Evolutionary conservation across 139 green algal species (phyloP).

Genomic region (Auxenochlorella pyrenoidosa): DNA sequence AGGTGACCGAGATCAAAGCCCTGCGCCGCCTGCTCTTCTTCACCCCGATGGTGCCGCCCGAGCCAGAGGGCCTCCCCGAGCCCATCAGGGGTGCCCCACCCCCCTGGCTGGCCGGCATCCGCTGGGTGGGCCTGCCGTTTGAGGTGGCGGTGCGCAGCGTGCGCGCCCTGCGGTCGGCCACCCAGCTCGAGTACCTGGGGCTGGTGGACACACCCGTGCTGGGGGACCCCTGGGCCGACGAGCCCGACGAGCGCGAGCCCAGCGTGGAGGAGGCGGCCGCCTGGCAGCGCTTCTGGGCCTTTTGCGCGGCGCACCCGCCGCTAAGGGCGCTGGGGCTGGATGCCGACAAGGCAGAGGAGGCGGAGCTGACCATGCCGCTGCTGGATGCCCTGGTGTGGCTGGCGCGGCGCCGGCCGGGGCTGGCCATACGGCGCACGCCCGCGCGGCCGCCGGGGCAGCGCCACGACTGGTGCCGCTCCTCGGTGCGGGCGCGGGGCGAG

Average conservation of each 20-base stretch:
- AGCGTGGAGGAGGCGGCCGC: neutral
- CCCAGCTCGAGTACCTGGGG: neutral
- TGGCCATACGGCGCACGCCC: neutral
- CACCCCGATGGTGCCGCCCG: neutral
- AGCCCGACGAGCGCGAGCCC: neutral
- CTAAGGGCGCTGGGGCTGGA: neutral
- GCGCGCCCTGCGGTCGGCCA: neutral
- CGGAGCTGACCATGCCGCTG: slow-evolving; percentile 1
- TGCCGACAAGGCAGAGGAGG: neutral
- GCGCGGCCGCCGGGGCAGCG: neutral
- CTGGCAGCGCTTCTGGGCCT: neutral
- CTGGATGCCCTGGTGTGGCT: neutral
- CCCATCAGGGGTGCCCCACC: neutral
- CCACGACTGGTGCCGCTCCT: neutral
- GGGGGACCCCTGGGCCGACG: neutral
- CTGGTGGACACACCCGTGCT: neutral
- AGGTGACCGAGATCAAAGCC: neutral
- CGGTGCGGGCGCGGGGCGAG: neutral
- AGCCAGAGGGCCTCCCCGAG: neutral
- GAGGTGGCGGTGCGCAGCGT: neutral
- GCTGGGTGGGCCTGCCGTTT: neutral
- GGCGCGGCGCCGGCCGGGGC: neutral
- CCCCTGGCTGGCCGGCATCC: neutral
- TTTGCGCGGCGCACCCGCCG: neutral
- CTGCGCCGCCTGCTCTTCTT: slow-evolving; percentile 1